These are phyloP conservation scores for Xylariaceae sp. DNA, from an alignment of 2,329 filamentous ascomycete species.

Conservation along the genomic window DNA sequence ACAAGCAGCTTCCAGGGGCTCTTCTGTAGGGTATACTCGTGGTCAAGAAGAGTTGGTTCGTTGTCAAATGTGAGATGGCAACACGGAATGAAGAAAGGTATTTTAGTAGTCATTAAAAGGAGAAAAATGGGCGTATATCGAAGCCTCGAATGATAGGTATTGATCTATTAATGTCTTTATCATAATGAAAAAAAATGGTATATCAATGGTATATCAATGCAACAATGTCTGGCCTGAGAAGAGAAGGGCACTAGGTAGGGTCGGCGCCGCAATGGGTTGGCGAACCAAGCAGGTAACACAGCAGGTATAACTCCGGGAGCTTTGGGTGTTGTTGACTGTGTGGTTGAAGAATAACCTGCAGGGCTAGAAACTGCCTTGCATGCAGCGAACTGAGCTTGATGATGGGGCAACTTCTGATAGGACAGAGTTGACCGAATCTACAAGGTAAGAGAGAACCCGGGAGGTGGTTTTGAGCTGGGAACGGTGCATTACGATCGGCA, in stretches of 20 bases:
- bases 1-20: neutral
- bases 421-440: conserved; percentile 21
- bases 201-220: neutral
- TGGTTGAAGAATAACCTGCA: conserved; percentile 22
- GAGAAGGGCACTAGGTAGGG: conserved; percentile 5
- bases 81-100: neutral
- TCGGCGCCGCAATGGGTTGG: conserved; percentile 1
- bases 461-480: conserved; percentile 23
- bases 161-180: neutral
- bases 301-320: conserved; percentile 3
- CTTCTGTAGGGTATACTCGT: neutral
- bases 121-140: neutral
- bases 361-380: conserved; percentile 23
- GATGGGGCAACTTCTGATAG: conserved; percentile 31
- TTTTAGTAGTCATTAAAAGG: neutral
- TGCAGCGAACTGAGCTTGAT: conserved; percentile 28
- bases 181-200: neutral
- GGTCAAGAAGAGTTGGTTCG: neutral
- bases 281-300: conserved; percentile 1
- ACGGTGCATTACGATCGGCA: conserved; percentile 22
- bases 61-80: neutral
- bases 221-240: conserved; percentile 3
- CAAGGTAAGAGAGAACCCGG: conserved; percentile 21
- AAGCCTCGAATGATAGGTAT: neutral
- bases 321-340: conserved; percentile 23